phyloP scores from a whole-genome alignment of 768 basidiomycete genomes.

The Amanita inopinata region DNA sequence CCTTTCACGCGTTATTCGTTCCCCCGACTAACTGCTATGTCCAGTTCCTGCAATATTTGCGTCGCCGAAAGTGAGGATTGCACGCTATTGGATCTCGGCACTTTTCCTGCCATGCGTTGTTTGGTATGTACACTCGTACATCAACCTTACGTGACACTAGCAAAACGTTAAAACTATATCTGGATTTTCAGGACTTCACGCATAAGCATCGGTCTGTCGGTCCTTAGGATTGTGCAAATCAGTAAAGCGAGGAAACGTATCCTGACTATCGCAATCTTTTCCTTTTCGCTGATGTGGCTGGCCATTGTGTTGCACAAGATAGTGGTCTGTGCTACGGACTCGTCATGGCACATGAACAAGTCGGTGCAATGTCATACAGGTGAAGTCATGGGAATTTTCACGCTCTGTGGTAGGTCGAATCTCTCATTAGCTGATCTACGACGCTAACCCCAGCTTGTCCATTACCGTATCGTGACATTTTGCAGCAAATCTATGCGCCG shows the following conservation, averaged over 20 bases:
- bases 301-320: conserved; percentile 11
- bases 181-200: conserved; percentile 8
- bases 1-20: background rate
- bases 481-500: conserved; percentile 18
- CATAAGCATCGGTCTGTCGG: conserved; percentile 6
- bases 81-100: conserved; percentile 4
- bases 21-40: too few relatives aligned
- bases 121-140: background rate
- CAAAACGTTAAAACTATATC: background rate
- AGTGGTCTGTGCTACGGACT: conserved; percentile 7
- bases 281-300: conserved; percentile 9
- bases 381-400: conserved; percentile 7
- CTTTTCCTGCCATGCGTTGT: background rate
- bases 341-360: conserved; percentile 10
- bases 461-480: background rate
- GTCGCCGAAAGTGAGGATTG: background rate
- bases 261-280: conserved; percentile 6
- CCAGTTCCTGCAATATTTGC: background rate
- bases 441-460: background rate
- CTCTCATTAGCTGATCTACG: background rate
- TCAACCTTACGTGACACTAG: background rate
- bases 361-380: conserved; percentile 12
- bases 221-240: conserved; percentile 1
- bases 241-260: conserved; percentile 7
- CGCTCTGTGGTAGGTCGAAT: conserved; percentile 11